Base-by-base conservation (phyloP, 148 eudicot genomes). In the Cornus suecica region DNA sequence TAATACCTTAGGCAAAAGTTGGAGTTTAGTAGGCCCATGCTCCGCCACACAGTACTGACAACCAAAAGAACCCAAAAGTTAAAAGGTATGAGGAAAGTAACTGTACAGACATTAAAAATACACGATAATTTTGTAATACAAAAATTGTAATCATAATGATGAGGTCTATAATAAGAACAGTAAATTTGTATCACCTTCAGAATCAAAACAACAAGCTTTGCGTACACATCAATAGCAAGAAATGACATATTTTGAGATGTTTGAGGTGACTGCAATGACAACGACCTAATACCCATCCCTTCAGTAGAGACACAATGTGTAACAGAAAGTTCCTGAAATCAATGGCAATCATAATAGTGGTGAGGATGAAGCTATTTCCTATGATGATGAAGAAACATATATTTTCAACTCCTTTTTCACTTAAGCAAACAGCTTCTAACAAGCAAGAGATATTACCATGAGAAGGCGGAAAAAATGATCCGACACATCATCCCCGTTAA, bases 211-310 rank as follows among this genome's bases (percentile, higher is more conserved):
- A 88, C 85, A 58, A 92, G 83, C 70, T 86, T 88, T 30, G 97
- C 90, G 84, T 85, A 92, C 16, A 87, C 86, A 82, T 92, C 97
- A 76, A 92, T 88, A 31, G 97, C 97, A 63, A 92, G 91, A 76
- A 92, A 92, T 22, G 97, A 87, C 2, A 87, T 68, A 11, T 85
- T 73, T 32, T 91, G 93, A 34, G 76, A 79, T 86, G 86, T 91
- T 76, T 84, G 93, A 70, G 85, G 73, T 41, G 85, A 71, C 79
- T 85, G 93, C 79, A 81, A 29, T 29, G 69, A 29, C 10, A 51
- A 34, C 76, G 74, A 54, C 74, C 74, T 64, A 45, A 84, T 70
- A 56, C 61, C 60, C 4, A 76, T 83, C 83, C 84, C 86, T 80
- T 86, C 93, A 54, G 83, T 70, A 71, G 89, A 75, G 8, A 87